phyloP scores from a whole-genome alignment of 352 stramenopile genomes.

The Pythium pectinolyticum region DNA sequence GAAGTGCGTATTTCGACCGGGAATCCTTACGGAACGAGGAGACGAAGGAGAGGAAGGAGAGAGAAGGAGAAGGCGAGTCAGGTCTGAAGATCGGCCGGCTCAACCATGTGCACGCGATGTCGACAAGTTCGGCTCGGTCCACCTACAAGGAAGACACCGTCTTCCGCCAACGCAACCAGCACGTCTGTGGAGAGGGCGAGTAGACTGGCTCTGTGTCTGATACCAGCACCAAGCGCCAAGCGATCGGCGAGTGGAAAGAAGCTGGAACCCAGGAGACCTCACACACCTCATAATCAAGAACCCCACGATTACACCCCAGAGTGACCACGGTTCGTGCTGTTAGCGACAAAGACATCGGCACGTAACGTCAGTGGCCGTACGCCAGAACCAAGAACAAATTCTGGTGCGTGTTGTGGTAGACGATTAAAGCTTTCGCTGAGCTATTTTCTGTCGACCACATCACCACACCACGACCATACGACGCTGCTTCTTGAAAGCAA shows the following conservation, averaged over 20 bases:
- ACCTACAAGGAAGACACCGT: not conserved
- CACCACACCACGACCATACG: too few species aligned
- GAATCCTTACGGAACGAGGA: not conserved
- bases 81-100: not conserved
- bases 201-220: not conserved
- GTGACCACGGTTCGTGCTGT: not conserved
- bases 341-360: not conserved
- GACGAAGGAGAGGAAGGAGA: not conserved
- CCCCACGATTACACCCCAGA: not conserved
- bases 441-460: too few species aligned
- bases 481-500: too few species aligned
- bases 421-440: not conserved
- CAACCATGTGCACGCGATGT: not conserved
- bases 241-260: not conserved
- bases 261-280: not conserved
- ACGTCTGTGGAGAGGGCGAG: not conserved
- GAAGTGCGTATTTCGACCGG: not conserved
- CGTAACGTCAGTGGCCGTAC: not conserved
- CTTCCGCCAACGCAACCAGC: not conserved
- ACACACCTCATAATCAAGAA: not conserved
- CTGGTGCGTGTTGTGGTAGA: not conserved
- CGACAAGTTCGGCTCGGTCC: not conserved
- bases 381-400: not conserved
- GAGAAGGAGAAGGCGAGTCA: not conserved
- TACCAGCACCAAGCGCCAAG: not conserved